Conservation (phyloP, 129 eudicot genomes). For the Artemisia tridentata region DNA sequence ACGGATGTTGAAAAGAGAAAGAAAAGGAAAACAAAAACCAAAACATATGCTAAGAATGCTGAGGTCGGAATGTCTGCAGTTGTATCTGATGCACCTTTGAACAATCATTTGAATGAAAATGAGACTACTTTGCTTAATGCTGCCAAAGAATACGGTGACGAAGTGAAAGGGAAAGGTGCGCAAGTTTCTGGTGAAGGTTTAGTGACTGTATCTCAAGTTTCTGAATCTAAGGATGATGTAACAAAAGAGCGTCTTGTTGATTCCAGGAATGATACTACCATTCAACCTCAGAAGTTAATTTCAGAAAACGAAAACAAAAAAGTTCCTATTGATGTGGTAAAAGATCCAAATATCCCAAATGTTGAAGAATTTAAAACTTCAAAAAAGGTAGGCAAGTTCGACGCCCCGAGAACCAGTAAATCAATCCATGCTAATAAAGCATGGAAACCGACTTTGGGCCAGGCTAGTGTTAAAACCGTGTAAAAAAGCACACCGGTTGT, state of each 20-base stretch:
- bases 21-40: conserved; percentile 27
- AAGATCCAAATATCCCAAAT: no score
- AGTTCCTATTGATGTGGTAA: conserved; percentile 27
- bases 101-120: no score
- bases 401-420: background rate
- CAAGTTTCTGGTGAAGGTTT: no score
- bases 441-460: conserved; percentile 18
- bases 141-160: no score
- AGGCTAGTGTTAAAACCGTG: background rate
- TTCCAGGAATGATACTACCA: conserved; percentile 2
- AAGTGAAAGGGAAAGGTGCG: no score
- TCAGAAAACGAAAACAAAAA: conserved; percentile 26
- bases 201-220: conserved; percentile 24
- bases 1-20: conserved; percentile 23
- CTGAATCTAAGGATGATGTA: background rate
- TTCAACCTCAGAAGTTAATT: conserved; percentile 24
- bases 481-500: conserved; percentile 23
- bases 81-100: no score
- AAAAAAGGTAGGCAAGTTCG: conserved; percentile 4
- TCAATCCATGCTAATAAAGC: conserved; percentile 1
- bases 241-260: conserved; percentile 24
- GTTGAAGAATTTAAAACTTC: background rate
- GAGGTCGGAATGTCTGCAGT: no score
- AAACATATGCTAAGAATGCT: conserved; percentile 17
- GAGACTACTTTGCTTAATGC: no score